Evolutionary conservation across 768 basidiomycete species (phyloP).

Genomic region (Guyanaporus albipodus): DNA sequence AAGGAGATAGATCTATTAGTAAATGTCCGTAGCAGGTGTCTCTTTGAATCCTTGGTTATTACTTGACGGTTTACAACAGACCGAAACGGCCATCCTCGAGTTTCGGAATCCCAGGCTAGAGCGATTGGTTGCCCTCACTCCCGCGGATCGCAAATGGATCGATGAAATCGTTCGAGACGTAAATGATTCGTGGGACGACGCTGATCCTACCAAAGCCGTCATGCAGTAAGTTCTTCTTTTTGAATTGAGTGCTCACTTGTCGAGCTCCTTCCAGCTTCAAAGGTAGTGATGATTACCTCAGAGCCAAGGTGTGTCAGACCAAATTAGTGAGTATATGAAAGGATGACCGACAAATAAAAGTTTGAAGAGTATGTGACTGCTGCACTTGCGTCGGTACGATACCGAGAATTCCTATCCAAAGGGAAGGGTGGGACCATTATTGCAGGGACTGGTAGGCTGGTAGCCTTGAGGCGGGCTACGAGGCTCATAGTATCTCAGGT

Average conservation of each 20-base stretch:
- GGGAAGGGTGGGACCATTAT: conserved; percentile 67
- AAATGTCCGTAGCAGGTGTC: conserved; percentile 55
- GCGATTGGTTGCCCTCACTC: conserved; percentile 71
- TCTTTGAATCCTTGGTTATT: neutral
- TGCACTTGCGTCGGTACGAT: conserved; percentile 85
- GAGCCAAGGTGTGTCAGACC: conserved; percentile 60
- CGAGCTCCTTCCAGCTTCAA: conserved; percentile 60
- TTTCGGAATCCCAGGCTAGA: conserved; percentile 83
- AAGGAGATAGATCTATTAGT: conserved; percentile 88
- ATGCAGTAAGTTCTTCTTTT: conserved; percentile 56
- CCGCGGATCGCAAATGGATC: conserved; percentile 97
- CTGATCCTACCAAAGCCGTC: conserved; percentile 51
- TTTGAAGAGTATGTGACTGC: conserved; percentile 95
- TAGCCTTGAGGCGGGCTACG: neutral
- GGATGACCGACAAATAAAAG: conserved; percentile 18
- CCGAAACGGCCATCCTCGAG: conserved; percentile 82
- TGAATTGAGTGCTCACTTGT: neutral
- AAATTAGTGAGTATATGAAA: neutral
- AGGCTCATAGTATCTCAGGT: conserved; percentile 34
- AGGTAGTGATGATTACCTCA: conserved; percentile 93
- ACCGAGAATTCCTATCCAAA: conserved; percentile 78
- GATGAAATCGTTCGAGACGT: conserved; percentile 89
- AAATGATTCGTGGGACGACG: conserved; percentile 72
- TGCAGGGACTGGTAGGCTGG: conserved; percentile 47
- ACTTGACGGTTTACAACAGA: conserved; percentile 41